Evolutionary conservation across 345 rosid species (phyloP).

Genomic region (Iberis pinnata): DNA sequence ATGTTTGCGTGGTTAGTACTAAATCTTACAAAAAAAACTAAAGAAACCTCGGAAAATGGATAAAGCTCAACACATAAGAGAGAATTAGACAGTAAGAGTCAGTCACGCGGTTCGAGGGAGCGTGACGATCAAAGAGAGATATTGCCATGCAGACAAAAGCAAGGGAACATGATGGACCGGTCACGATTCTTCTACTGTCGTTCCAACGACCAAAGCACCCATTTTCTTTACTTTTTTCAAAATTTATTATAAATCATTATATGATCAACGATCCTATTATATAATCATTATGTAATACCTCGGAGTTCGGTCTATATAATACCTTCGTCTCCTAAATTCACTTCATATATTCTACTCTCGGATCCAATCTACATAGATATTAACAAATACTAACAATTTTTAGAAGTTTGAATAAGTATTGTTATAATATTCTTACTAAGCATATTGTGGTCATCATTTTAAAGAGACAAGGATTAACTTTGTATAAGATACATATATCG

Average conservation of each 20-base stretch:
- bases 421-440: no score
- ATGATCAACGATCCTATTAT: slow-evolving; percentile 30
- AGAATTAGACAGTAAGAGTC: slow-evolving; percentile 10
- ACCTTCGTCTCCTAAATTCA: slow-evolving; percentile 28
- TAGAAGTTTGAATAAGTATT: no score
- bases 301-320: slow-evolving; percentile 24
- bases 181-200: slow-evolving; percentile 44
- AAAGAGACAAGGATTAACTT: slow-evolving; percentile 11
- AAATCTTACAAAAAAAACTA: not conserved
- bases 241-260: slow-evolving; percentile 19
- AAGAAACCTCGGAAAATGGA: slow-evolving; percentile 25
- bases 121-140: slow-evolving; percentile 27
- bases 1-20: slow-evolving; percentile 22
- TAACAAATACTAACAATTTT: no score
- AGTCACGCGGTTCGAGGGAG: slow-evolving; percentile 32
- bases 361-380: slow-evolving; percentile 26
- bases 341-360: slow-evolving; percentile 25
- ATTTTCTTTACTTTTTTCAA: slow-evolving; percentile 14
- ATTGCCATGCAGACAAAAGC: slow-evolving; percentile 48
- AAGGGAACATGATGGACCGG: slow-evolving; percentile 42
- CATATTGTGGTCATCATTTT: slow-evolving; percentile 3
- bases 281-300: slow-evolving; percentile 28
- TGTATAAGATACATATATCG: not conserved
- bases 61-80: slow-evolving; percentile 15
- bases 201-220: slow-evolving; percentile 36